Percentiles rank a stretch among this genome's conserved stretches.
phyloP scores from a whole-genome alignment of 2,329 filamentous ascomycete species.

The Truncatella angustata region DNA sequence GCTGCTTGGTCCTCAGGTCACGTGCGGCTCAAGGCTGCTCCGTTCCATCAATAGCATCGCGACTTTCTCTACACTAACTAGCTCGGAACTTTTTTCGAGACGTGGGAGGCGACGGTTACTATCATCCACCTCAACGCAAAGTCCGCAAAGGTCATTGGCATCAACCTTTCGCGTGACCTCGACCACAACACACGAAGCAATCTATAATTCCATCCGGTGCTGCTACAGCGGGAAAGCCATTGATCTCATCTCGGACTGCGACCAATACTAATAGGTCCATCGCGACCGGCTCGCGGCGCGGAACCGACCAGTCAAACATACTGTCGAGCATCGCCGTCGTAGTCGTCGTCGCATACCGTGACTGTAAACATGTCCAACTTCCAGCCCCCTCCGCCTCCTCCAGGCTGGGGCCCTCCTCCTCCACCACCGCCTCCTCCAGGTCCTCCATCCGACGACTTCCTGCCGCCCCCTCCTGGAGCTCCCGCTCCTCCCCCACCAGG shows the following conservation, averaged over 20 bases:
- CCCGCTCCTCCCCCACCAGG: constrained; percentile 79
- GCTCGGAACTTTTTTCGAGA: constrained; percentile 1
- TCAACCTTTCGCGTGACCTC: constrained; percentile 7
- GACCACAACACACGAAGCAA: too few relatives aligned
- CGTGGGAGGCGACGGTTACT: constrained; percentile 4
- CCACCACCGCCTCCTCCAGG: constrained; percentile 56
- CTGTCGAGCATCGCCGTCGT: constrained; percentile 1
- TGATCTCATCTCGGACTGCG: constrained; percentile 18
- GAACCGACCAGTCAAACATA: constrained; percentile 18
- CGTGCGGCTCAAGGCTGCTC: background rate
- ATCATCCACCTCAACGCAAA: constrained; percentile 6
- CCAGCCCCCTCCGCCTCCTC: constrained; percentile 55
- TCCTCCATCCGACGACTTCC: constrained; percentile 51
- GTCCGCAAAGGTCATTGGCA: constrained; percentile 8
- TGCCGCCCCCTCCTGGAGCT: constrained; percentile 55
- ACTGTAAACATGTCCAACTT: constrained; percentile 46
- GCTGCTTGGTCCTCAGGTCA: too few relatives aligned
- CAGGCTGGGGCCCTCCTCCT: constrained; percentile 50
- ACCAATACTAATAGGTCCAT: constrained; percentile 15
- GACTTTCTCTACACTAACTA: background rate
- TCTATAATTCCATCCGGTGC: too few relatives aligned
- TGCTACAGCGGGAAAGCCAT: too few relatives aligned
- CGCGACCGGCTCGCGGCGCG: constrained; percentile 32
- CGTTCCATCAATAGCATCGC: background rate
- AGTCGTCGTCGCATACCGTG: background rate